Evolutionary conservation across 192 early-diverging fungal genomes (phyloP), one percentile per base, ranked within the genome.

Genomic region (Coemansia sp.): DNA sequence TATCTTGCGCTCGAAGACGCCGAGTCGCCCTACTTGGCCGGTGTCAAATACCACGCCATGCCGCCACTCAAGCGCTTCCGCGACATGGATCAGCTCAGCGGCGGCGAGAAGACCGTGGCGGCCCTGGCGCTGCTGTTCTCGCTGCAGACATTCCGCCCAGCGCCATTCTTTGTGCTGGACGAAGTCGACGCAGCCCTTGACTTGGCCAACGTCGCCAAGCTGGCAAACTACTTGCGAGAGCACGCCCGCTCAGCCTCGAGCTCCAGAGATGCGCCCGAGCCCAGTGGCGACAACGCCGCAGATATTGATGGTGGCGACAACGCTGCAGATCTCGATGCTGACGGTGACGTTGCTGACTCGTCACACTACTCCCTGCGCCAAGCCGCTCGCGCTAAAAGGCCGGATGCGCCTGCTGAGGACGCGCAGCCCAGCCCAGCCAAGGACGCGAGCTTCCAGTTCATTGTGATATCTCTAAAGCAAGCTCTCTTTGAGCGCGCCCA

Each of bases 171-270:
- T 91, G 95, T 99, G 11, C 85, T 99, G 38, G 98, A 99, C 74
- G 98, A 99, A 82, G 95, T 99, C 9, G 98, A 99, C 78, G 98
- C 98, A 4, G 98, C 98, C 2, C 85, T 99, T 14, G 98, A 99
- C 74, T 95, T 96, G 77, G 88, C 94, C 59, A 99, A 99, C 67
- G 98, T 99, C 8, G 87, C 91, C 28, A 91, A 92, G 77, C 92
- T 99, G 43, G 93, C 94, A 1, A 88, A 89, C 64, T 99, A 98
- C 73, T 88, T 99, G 63, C 88, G 91, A 33, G 87, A 89, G 65
- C 90, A 94, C 66, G 75, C 81, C 10, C 73, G 73, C 44, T 33
- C 43, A n/a, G 32, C 59, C 19, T 26, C 68, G 60, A 53, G 37
- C 68, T n/a, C 30, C 23, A 8, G 47, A n/a, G 30, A 50, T 35